phyloP scores from a whole-genome alignment of 805 yeast genomes.

The Grigorovia humatica region DNA sequence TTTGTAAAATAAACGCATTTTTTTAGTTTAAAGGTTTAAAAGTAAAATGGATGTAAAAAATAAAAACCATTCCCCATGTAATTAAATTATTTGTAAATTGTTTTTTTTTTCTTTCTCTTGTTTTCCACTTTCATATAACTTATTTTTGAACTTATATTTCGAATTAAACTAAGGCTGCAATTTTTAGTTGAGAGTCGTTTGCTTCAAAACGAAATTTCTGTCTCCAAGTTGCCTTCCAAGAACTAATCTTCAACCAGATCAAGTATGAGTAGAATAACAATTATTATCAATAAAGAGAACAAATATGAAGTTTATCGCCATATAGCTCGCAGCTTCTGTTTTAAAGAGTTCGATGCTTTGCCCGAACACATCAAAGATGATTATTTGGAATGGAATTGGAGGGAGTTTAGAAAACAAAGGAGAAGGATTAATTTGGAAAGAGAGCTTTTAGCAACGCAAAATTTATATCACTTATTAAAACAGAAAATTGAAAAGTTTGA shows the following conservation, averaged over 20 bases:
- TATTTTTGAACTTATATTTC: too few species aligned
- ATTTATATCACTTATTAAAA: background rate
- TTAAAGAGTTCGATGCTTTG: background rate
- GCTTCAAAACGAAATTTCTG: background rate
- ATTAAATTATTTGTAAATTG: too few species aligned
- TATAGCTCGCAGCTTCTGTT: background rate
- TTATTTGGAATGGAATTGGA: conserved; percentile 3
- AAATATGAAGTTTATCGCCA: background rate
- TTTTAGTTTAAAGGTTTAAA: too few species aligned
- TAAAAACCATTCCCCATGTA: too few species aligned
- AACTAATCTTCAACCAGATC: background rate
- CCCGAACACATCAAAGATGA: conserved; percentile 1
- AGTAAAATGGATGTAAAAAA: too few species aligned
- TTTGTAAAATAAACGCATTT: too few species aligned
- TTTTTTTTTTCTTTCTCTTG: too few species aligned
- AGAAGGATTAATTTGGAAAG: background rate
- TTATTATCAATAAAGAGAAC: background rate
- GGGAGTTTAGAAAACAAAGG: conserved; percentile 1
- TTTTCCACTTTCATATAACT: too few species aligned
- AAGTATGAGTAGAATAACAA: background rate
- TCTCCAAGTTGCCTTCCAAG: conserved; percentile 3
- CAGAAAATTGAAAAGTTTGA: background rate
- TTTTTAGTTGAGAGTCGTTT: too few species aligned
- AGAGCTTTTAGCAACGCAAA: background rate
- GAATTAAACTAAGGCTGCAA: too few species aligned